Evolutionary conservation across 177 flowering plant genomes (phyloP).

Genomic region (Vitis hybrid): DNA sequence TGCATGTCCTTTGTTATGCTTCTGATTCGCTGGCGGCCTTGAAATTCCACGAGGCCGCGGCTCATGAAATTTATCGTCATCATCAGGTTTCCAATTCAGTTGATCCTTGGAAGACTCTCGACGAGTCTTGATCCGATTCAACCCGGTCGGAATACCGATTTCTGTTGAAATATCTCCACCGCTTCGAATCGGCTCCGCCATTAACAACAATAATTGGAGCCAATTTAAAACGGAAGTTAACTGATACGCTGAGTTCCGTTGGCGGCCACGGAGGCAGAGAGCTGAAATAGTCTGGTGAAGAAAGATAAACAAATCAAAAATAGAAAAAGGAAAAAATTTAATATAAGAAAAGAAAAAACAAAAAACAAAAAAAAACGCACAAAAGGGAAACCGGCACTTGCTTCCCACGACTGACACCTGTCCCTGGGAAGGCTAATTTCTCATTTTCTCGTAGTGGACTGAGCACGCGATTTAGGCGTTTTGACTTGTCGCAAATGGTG

Average conservation of each 20-base stretch:
- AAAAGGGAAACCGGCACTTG: no score
- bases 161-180: conserved; percentile 23
- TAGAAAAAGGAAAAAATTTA: no score
- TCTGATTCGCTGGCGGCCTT: conserved; percentile 35
- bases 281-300: no score
- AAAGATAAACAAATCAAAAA: no score
- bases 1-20: conserved; percentile 21
- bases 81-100: conserved; percentile 18
- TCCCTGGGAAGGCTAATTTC: no score
- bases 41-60: conserved; percentile 19
- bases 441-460: no score
- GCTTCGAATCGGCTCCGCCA: conserved; percentile 26
- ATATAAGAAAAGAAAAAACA: no score
- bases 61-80: conserved; percentile 13
- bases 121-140: conserved; percentile 66
- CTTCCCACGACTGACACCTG: no score
- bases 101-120: conserved; percentile 21
- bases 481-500: no score
- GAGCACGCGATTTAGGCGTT: no score
- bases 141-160: conserved; percentile 57
- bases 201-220: background rate
- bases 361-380: no score
- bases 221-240: background rate
- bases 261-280: background rate
- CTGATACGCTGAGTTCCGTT: background rate